Percentiles rank a stretch among this genome's conserved stretches.
Evolutionary conservation across 2,329 filamentous ascomycete species (phyloP).

Genomic region (Exophiala dermatitidis): DNA sequence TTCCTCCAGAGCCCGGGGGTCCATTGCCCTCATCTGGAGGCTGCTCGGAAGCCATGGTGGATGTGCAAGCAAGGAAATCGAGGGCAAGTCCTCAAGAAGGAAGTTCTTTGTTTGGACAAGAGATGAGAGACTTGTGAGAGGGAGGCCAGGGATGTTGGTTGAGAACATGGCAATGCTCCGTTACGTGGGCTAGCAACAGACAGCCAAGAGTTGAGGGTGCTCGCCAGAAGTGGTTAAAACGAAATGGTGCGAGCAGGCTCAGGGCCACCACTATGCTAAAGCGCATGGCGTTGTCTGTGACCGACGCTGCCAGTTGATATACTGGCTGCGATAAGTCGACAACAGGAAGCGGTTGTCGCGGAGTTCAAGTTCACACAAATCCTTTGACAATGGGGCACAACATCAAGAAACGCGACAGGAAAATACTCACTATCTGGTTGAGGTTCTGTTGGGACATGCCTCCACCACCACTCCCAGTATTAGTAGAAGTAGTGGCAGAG

Average conservation of each 20-base stretch:
- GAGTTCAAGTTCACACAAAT: too few relatives aligned
- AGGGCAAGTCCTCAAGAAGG: neutral
- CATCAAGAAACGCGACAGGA: neutral
- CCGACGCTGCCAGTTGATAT: too few relatives aligned
- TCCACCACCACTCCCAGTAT: slow-evolving; percentile 29
- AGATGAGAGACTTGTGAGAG: neutral
- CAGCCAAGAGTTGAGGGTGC: too few relatives aligned
- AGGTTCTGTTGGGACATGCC: slow-evolving; percentile 75
- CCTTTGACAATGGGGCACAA: neutral
- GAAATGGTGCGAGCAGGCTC: too few relatives aligned
- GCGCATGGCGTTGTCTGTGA: too few relatives aligned
- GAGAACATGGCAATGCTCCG: too few relatives aligned
- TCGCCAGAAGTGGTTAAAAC: too few relatives aligned
- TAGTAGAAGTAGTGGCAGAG: slow-evolving; percentile 23
- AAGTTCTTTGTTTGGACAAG: neutral
- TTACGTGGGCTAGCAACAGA: too few relatives aligned
- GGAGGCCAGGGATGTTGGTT: too few relatives aligned
- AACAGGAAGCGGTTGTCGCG: too few relatives aligned
- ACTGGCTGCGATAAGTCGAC: too few relatives aligned
- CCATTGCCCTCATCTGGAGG: neutral
- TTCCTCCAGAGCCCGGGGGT: neutral
- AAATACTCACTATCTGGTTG: slow-evolving; percentile 79
- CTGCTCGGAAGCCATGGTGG: neutral
- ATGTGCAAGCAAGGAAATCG: neutral
- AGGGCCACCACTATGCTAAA: too few relatives aligned